These are phyloP conservation scores for Phylloporus sp. DNA, from an alignment of 768 basidiomycete genomes.

Conservation along the genomic window DNA sequence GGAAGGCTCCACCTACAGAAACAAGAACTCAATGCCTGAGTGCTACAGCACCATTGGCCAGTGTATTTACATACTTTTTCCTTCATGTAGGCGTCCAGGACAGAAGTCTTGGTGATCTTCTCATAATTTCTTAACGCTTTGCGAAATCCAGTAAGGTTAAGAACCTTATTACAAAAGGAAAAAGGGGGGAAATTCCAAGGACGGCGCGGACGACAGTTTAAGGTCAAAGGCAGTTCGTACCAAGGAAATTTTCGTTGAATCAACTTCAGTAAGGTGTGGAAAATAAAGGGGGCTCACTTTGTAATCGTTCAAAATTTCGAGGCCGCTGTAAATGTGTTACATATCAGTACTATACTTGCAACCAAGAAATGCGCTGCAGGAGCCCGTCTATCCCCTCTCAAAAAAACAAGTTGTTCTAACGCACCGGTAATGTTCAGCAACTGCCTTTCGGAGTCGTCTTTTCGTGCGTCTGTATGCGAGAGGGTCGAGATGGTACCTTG, in stretches of 20 bases:
- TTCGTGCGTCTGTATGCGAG: slow-evolving; percentile 83
- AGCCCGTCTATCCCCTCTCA: neutral
- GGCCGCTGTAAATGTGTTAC: slow-evolving; percentile 40
- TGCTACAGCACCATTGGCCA: neutral
- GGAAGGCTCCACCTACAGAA: slow-evolving; percentile 57
- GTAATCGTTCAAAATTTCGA: slow-evolving; percentile 87
- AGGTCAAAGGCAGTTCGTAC: neutral
- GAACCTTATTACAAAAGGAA: slow-evolving; percentile 41
- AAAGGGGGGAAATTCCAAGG: neutral
- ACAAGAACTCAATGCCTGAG: neutral
- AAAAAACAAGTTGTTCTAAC: slow-evolving; percentile 6
- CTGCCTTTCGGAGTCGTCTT: slow-evolving; percentile 77
- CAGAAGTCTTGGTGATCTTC: slow-evolving; percentile 68
- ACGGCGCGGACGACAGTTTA: neutral
- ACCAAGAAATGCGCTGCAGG: neutral
- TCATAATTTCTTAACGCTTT: slow-evolving; percentile 86
- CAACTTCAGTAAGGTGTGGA: neutral
- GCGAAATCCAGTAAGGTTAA: slow-evolving; percentile 88
- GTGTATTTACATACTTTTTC: slow-evolving; percentile 51
- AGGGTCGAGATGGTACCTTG: slow-evolving; percentile 42
- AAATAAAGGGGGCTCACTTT: slow-evolving; percentile 43
- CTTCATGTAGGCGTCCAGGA: slow-evolving; percentile 71
- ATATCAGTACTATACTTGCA: slow-evolving; percentile 10
- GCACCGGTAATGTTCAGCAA: slow-evolving; percentile 78
- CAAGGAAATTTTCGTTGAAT: neutral